phyloP scores from a whole-genome alignment of 1,139 yeast genomes.

The Saccharomyces hybrid region DNA sequence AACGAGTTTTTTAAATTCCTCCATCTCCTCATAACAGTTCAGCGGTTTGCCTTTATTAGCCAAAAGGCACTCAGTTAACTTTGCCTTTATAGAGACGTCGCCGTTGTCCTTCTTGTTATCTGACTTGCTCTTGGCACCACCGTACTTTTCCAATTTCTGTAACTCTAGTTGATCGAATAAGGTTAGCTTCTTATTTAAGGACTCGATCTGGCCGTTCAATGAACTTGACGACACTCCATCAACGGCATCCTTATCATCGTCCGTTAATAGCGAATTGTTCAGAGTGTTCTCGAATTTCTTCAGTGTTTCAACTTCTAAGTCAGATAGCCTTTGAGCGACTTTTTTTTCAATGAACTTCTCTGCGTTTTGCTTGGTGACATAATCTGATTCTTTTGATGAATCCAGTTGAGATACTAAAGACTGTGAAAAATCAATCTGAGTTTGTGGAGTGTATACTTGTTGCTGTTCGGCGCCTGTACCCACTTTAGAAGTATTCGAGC shows the following conservation, averaged over 20 bases:
- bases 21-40: slow-evolving; percentile 84
- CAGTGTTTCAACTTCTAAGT: slow-evolving; percentile 54
- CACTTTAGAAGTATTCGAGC: slow-evolving; percentile 15
- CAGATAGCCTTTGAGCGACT: slow-evolving; percentile 58
- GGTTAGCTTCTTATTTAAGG: slow-evolving; percentile 39
- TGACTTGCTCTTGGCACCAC: slow-evolving; percentile 41
- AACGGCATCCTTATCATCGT: slow-evolving; percentile 31
- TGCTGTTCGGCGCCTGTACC: slow-evolving; percentile 5
- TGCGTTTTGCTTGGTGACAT: slow-evolving; percentile 70
- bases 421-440: slow-evolving; percentile 71
- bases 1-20: slow-evolving; percentile 49
- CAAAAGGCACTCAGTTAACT: slow-evolving; percentile 58
- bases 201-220: slow-evolving; percentile 39
- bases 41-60: slow-evolving; percentile 66
- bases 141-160: slow-evolving; percentile 21
- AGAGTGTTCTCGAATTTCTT: slow-evolving; percentile 48
- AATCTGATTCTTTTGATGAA: slow-evolving; percentile 68
- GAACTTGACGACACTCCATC: slow-evolving; percentile 21
- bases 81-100: slow-evolving; percentile 4
- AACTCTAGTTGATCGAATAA: slow-evolving; percentile 34
- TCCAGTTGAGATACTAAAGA: slow-evolving; percentile 65
- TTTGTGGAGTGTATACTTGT: slow-evolving; percentile 39
- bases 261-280: slow-evolving; percentile 37
- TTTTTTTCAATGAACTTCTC: slow-evolving; percentile 73
- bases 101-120: neutral